Base-by-base conservation (phyloP, 2,329 filamentous ascomycete genomes). In the Nectriaceae sp. region DNA sequence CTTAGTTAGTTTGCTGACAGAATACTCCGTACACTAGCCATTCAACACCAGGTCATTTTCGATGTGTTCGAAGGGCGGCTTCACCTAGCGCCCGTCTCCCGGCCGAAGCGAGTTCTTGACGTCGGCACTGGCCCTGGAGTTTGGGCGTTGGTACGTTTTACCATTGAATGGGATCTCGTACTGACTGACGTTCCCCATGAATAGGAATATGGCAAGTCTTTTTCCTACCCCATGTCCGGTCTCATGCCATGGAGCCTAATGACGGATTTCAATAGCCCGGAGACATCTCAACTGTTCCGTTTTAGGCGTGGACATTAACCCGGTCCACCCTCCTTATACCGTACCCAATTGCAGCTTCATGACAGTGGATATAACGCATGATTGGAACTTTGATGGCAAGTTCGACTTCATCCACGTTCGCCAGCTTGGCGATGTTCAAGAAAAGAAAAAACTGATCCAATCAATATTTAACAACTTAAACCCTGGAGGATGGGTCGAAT, bases 401-500 rank as follows among this genome's bases (percentile, higher is more conserved):
- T 59, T 57, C 4, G 56, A 59, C 3, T 49, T 59, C 2, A 59
- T 59, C 4, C 56, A 59, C 4, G 21, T 59, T 2, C 50, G 56
- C 42, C 53, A 56, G 33, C 22, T 59, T 1, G 56, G 56, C 39
- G 56, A 59, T 10, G 45, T 57, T 2, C 44, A 41, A 3, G 55
- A 59, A 6, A 59, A 59, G 1, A 40, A 38, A 18, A 51, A 47
- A 20, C 11, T 60, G 2, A 13, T 56, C 11, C 52, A 60, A 29
- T 44, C 55, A 5, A 22, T 44, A 18, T 60, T 46, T 15, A 50
- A 60, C 19, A 54, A 59, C 19, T 41, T 60, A 15, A 56, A 50
- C 15, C 57, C 57, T 11, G 57, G 57, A 49, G 57, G 57, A 49
- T 60, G 57, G 57, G 57, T 56, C 16, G 57, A 60, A 20, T 37